phyloP scores from a whole-genome alignment of 495 filamentous ascomycete species.

The Neurospora sublineolata region DNA sequence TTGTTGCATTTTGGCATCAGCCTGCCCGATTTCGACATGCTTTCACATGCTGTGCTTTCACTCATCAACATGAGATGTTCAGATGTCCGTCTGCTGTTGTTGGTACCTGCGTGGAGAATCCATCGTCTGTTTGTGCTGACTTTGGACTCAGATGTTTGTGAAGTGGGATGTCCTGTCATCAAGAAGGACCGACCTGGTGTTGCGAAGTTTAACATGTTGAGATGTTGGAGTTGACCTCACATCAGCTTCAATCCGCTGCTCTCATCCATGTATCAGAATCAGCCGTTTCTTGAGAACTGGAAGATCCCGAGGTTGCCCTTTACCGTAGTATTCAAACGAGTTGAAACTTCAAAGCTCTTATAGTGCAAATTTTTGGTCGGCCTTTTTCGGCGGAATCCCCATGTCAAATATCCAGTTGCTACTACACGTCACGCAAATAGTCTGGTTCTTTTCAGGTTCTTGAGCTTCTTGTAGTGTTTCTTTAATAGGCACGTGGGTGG shows the following conservation, averaged over 20 bases:
- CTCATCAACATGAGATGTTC: background rate
- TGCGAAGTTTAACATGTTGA: background rate
- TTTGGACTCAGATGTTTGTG: background rate
- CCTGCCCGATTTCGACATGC: background rate
- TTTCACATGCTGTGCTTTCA: background rate
- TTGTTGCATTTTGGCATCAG: background rate
- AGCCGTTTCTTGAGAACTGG: background rate
- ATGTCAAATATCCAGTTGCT: background rate
- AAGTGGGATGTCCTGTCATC: background rate
- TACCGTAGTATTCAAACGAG: background rate
- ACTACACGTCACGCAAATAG: background rate
- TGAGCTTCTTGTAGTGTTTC: background rate
- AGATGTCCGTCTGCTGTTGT: background rate
- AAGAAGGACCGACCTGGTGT: background rate
- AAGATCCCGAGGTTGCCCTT: background rate
- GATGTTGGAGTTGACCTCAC: background rate
- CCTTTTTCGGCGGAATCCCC: background rate
- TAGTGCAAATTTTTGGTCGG: background rate
- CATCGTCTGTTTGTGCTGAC: background rate
- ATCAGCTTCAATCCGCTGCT: background rate
- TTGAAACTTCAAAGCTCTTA: background rate
- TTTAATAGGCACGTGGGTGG: background rate
- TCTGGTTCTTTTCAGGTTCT: background rate
- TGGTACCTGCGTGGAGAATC: background rate
- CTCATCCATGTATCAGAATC: background rate